A percentile compares a stretch with the other conserved stretches of the same genome.
These are phyloP conservation scores for Sugiyamaella mastotermitis DNA, from an alignment of 805 yeast species.

Conservation along the genomic window DNA sequence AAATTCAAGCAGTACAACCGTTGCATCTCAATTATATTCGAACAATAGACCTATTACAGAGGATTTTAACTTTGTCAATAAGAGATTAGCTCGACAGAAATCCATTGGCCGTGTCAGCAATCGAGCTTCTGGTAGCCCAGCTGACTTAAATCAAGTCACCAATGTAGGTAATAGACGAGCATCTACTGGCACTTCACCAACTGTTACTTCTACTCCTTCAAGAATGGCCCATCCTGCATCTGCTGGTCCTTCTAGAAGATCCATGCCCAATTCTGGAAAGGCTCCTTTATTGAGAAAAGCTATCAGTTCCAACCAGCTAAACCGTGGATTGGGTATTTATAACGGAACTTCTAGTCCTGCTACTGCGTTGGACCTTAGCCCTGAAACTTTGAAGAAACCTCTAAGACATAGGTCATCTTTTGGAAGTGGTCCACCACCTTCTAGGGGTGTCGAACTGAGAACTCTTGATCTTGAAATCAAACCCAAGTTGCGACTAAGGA, in stretches of 20 bases:
- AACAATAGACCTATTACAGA: conserved; percentile 7
- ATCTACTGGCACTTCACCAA: conserved; percentile 8
- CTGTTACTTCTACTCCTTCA: neutral
- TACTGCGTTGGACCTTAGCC: neutral
- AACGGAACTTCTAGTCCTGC: conserved; percentile 3
- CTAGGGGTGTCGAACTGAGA: no score
- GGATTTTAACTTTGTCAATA: conserved; percentile 6
- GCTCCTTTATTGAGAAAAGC: conserved; percentile 16
- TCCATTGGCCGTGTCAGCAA: conserved; percentile 5
- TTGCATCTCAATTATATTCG: no score
- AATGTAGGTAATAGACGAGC: conserved; percentile 5
- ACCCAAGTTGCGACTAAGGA: conserved; percentile 3
- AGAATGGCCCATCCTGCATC: neutral
- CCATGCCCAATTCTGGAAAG: conserved; percentile 1
- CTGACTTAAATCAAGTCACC: neutral
- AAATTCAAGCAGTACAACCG: no score
- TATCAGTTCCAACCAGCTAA: conserved; percentile 14
- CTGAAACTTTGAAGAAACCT: neutral
- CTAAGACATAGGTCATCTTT: neutral
- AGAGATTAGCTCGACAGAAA: conserved; percentile 8
- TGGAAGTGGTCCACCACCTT: conserved; percentile 2
- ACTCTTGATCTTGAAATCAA: neutral
- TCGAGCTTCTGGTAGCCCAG: neutral
- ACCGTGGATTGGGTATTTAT: conserved; percentile 10
- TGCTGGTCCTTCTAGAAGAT: conserved; percentile 4